Base-by-base conservation (phyloP, 257 asterid species). In the Anisodus tanguticus region DNA sequence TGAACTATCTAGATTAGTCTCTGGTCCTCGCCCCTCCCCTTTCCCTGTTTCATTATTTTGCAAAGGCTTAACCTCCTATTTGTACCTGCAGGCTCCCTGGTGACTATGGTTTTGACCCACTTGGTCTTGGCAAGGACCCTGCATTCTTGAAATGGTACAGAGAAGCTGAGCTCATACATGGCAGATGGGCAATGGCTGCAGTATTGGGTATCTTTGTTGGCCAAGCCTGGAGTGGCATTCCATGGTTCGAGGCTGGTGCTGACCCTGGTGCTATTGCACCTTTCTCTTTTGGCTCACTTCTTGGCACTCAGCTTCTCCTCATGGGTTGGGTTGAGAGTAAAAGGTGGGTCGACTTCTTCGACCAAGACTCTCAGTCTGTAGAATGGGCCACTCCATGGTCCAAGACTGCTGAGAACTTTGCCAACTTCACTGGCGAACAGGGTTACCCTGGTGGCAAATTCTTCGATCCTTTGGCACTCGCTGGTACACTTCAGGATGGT, bases 301-400 rank as follows among this genome's bases (percentile, higher is more conserved):
- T 96, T 3, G 99, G 98, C 5, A 96, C 99, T 0, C 99, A 96
- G 68, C 95, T 96, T 26, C 88, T 96, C 39, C 95, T 96, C 69
- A 96, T 96, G 99, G 98, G 99, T 1, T 96, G 99, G 99, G 99
- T 96, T 26, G 98, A 96, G 91, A 92, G 98, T 95, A 94, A 96
- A 86, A 84, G 99, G 85, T 96, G 99, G 99, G 98, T 93, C 0
- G 99, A 96, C 84, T 96, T 92, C 93, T 96, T 94, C 94, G 87
- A 85, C 93, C 98, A 95, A 0, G 98, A 93, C 57, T 96, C 99
- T 0, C 99, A 96, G 19, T 92, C 98, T 3, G 91, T 96, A 4
- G 98, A 92, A 45, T 96, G 99, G 99, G 98, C 99, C 4, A 96
- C 99, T 0, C 99, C 99, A 3, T 96, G 98, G 99, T 96, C 99